Percentiles rank a stretch among this genome's conserved stretches.
phyloP scores from a whole-genome alignment of 208 protist species.

The Endotrypanum monterogeii region DNA sequence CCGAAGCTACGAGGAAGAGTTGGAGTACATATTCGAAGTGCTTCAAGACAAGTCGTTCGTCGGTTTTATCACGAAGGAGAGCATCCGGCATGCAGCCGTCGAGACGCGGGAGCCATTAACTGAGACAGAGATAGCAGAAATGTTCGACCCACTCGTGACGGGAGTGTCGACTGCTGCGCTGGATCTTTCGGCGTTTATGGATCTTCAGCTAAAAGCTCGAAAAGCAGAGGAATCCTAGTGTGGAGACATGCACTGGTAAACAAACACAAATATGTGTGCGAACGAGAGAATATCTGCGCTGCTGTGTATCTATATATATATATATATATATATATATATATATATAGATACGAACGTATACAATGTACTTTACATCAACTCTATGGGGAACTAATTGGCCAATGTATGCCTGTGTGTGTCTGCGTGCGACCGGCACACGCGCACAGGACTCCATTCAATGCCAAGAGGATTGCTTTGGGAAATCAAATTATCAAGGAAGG shows the following conservation, averaged over 20 bases:
- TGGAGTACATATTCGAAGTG: constrained; percentile 67
- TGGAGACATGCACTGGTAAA: not conserved
- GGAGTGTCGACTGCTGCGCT: constrained; percentile 67
- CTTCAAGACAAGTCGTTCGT: constrained; percentile 77
- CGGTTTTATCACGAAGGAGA: constrained; percentile 86
- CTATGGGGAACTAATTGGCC: not conserved
- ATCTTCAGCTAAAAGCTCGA: constrained; percentile 49
- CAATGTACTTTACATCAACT: too few relatives aligned
- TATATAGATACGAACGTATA: too few relatives aligned
- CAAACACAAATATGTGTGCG: not conserved
- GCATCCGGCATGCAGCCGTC: constrained; percentile 48
- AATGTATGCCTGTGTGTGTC: not conserved
- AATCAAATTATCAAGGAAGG: not conserved
- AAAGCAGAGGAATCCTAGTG: constrained; percentile 37
- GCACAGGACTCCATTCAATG: not conserved
- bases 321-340: too few relatives aligned
- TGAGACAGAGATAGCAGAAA: constrained; percentile 77
- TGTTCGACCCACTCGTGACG: constrained; percentile 86
- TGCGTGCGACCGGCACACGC: not conserved
- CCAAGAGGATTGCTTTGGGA: not conserved
- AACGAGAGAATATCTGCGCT: too few relatives aligned
- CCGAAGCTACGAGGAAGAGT: constrained; percentile 73
- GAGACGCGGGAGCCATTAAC: constrained; percentile 75
- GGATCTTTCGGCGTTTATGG: constrained; percentile 75
- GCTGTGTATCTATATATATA: too few relatives aligned